Conservation (phyloP, 768 basidiomycete species). For the Russula lepida region DNA sequence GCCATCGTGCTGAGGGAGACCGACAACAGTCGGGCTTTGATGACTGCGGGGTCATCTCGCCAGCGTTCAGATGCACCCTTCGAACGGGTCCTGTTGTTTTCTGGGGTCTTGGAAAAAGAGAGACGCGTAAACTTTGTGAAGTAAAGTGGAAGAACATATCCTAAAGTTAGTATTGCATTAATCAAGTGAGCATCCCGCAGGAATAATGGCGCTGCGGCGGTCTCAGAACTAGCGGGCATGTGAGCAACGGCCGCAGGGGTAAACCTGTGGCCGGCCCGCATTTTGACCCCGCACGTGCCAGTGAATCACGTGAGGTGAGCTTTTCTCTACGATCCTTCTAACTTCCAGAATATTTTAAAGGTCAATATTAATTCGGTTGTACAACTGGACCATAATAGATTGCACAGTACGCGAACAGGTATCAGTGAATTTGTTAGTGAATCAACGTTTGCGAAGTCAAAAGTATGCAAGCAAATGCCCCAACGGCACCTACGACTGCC, state of each 20-base stretch:
- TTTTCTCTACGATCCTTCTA: too few relatives aligned
- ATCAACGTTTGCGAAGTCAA: slow-evolving; percentile 37
- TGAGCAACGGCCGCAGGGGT: background rate
- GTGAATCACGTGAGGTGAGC: too few relatives aligned
- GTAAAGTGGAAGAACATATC: slow-evolving; percentile 83
- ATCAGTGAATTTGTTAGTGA: background rate
- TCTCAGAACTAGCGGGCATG: slow-evolving; percentile 19
- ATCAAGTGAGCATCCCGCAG: slow-evolving; percentile 39
- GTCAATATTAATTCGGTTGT: background rate
- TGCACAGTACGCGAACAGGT: background rate
- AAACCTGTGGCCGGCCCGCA: background rate
- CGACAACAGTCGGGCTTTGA: slow-evolving; percentile 66
- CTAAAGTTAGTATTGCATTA: slow-evolving; percentile 48
- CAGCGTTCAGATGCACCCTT: slow-evolving; percentile 40
- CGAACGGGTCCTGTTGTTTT: slow-evolving; percentile 23
- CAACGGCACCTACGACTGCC: slow-evolving; percentile 56
- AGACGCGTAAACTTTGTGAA: slow-evolving; percentile 56
- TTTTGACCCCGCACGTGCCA: background rate
- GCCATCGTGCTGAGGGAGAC: slow-evolving; percentile 54
- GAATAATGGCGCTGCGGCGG: slow-evolving; percentile 21
- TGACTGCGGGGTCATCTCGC: slow-evolving; percentile 81
- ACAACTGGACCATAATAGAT: background rate
- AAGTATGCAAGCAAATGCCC: slow-evolving; percentile 54
- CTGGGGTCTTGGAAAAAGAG: slow-evolving; percentile 34
- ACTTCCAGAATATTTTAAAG: slow-evolving; percentile 25